Conservation (phyloP, 129 eudicot species). For the Flaveria robusta region DNA sequence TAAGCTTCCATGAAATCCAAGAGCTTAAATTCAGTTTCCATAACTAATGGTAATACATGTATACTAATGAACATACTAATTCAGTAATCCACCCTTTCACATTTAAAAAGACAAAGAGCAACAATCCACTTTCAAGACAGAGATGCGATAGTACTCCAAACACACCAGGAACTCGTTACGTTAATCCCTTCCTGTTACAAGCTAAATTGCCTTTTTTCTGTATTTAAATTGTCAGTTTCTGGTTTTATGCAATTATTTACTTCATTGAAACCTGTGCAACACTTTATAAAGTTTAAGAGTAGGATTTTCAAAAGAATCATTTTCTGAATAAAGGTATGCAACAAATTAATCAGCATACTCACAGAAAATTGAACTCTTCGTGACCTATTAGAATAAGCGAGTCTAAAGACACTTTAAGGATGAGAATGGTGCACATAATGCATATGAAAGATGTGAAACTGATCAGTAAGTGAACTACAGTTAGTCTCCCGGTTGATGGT, state of each 20-base stretch:
- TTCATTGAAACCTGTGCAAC: background rate
- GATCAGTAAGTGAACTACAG: background rate
- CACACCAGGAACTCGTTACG: background rate
- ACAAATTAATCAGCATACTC: background rate
- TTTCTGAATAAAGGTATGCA: background rate
- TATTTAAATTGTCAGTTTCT: background rate
- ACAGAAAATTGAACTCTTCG: background rate
- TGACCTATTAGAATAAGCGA: background rate
- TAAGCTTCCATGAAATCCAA: conserved; percentile 61
- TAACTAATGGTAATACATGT: conserved; percentile 4
- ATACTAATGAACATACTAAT: conserved; percentile 5
- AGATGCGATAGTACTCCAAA: background rate
- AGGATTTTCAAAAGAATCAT: background rate
- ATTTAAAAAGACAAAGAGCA: background rate
- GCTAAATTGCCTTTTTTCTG: conserved; percentile 1
- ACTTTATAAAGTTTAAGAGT: background rate
- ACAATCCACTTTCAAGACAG: conserved; percentile 12
- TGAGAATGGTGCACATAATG: background rate
- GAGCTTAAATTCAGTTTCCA: conserved; percentile 62
- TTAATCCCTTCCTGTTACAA: background rate
- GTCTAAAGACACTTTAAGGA: conserved; percentile 1
- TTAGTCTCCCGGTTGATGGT: background rate
- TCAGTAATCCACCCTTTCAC: conserved; percentile 7
- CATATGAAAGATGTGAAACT: conserved; percentile 2
- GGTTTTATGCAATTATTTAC: conserved; percentile 4